Percentiles rank a stretch among this genome's conserved stretches.
Conservation (phyloP, 2,329 filamentous ascomycete species). For the Nothophoma quercina region DNA sequence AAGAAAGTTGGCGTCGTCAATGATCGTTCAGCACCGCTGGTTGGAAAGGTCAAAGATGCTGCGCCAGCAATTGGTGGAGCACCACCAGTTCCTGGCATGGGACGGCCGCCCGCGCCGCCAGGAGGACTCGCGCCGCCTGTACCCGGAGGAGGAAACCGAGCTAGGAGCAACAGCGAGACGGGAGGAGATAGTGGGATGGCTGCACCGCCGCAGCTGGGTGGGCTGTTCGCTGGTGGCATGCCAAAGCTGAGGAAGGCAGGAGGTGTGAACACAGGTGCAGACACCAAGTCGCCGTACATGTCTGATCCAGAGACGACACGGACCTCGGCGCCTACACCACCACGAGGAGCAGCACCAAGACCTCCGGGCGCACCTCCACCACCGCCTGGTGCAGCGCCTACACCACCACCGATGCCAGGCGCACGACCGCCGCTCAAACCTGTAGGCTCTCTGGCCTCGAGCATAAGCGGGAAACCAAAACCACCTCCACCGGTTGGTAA, state of each 20-base stretch:
- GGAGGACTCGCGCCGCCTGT: slow-evolving; percentile 77
- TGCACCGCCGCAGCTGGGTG: slow-evolving; percentile 77
- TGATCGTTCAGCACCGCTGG: slow-evolving; percentile 82
- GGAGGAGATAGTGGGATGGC: slow-evolving; percentile 43
- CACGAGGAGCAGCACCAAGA: slow-evolving; percentile 58
- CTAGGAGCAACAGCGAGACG: slow-evolving; percentile 84
- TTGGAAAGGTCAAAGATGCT: slow-evolving; percentile 66
- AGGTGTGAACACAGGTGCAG: slow-evolving; percentile 66
- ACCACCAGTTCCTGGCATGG: slow-evolving; percentile 76
- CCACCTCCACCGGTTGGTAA: slow-evolving; percentile 82
- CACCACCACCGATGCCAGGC: slow-evolving; percentile 56
- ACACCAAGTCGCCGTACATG: slow-evolving; percentile 73
- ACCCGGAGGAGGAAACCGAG: slow-evolving; percentile 60
- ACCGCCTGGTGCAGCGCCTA: slow-evolving; percentile 27
- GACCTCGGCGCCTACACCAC: slow-evolving; percentile 62
- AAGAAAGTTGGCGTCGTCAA: slow-evolving; percentile 87
- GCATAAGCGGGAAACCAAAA: slow-evolving; percentile 65
- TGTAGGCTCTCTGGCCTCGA: slow-evolving; percentile 66
- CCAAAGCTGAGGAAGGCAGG: slow-evolving; percentile 91
- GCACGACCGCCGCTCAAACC: slow-evolving; percentile 69
- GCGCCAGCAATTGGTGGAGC: slow-evolving; percentile 75
- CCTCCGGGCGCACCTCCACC: slow-evolving; percentile 54
- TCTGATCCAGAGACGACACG: slow-evolving; percentile 73
- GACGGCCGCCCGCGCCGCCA: slow-evolving; percentile 58
- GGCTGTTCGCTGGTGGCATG: slow-evolving; percentile 92